Evolutionary conservation across 768 basidiomycete genomes (phyloP).

Genomic region (Boletus coccyginus): DNA sequence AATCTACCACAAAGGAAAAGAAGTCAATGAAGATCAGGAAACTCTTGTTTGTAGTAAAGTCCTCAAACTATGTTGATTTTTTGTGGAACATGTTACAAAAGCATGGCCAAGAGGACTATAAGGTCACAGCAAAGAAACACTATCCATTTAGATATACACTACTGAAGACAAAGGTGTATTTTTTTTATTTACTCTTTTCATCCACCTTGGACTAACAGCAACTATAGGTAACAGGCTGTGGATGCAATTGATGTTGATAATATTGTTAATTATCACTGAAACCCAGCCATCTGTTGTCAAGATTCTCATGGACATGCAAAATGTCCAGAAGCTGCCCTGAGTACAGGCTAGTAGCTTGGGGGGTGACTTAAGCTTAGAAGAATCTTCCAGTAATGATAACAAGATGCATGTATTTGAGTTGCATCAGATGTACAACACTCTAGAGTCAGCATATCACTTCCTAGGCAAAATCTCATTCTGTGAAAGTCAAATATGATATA

Average conservation of each 20-base stretch:
- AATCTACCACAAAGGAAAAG: not conserved
- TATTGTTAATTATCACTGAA: not conserved
- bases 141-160: not conserved
- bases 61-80: too few relatives aligned
- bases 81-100: too few relatives aligned
- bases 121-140: not conserved
- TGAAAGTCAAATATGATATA: not conserved
- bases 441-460: not conserved
- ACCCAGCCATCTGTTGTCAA: not conserved
- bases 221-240: not conserved
- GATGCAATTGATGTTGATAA: slow-evolving; percentile 1
- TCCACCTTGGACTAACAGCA: not conserved
- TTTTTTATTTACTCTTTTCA: not conserved
- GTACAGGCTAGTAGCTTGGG: not conserved
- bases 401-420: not conserved
- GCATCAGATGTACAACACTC: not conserved
- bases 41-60: too few relatives aligned
- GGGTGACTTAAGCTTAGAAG: not conserved
- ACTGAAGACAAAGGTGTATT: not conserved
- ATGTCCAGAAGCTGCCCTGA: not conserved
- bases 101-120: too few relatives aligned
- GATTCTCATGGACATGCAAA: not conserved
- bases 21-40: not conserved
- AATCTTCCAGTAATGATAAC: not conserved
- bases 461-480: not conserved